Evolutionary conservation across 2,329 filamentous ascomycete species (phyloP).

Genomic region (Cladosporium sp.): DNA sequence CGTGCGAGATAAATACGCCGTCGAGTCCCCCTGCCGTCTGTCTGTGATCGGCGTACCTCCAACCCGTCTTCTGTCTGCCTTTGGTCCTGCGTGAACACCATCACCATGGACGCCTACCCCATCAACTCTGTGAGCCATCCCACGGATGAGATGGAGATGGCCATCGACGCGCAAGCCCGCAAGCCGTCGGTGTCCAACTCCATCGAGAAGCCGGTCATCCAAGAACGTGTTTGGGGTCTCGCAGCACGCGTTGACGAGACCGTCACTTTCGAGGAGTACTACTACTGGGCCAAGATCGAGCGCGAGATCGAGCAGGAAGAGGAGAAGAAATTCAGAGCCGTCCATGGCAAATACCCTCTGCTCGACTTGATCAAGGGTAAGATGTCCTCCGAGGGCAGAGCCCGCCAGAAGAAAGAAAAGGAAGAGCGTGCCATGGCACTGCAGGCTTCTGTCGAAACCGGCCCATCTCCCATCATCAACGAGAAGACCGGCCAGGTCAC

Average conservation of each 20-base stretch:
- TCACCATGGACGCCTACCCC: conserved; percentile 10
- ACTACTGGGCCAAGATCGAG: conserved; percentile 22
- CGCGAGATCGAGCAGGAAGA: conserved; percentile 18
- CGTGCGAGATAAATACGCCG: not conserved
- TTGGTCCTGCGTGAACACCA: not conserved
- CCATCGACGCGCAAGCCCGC: conserved; percentile 7
- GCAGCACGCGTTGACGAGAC: conserved; percentile 19
- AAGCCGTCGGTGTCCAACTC: not conserved
- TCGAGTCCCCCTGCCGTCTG: not conserved
- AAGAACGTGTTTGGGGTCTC: conserved; percentile 17
- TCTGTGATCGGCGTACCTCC: not conserved
- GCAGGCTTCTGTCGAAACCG: conserved; percentile 2
- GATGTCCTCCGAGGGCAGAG: conserved; percentile 13
- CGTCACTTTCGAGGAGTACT: conserved; percentile 26
- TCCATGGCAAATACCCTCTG: conserved; percentile 10
- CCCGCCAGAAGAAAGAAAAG: conserved; percentile 7
- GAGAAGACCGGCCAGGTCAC: not conserved
- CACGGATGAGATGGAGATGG: conserved; percentile 8
- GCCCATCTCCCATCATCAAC: not conserved
- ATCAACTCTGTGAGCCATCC: conserved; percentile 1
- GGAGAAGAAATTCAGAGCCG: conserved; percentile 5
- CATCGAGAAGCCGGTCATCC: conserved; percentile 10
- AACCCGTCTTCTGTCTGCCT: not conserved
- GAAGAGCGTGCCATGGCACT: conserved; percentile 14
- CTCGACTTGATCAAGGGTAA: conserved; percentile 14